Base-by-base conservation (phyloP, 1,284 basidiomycete species). In the Leccinum griseonigrum region DNA sequence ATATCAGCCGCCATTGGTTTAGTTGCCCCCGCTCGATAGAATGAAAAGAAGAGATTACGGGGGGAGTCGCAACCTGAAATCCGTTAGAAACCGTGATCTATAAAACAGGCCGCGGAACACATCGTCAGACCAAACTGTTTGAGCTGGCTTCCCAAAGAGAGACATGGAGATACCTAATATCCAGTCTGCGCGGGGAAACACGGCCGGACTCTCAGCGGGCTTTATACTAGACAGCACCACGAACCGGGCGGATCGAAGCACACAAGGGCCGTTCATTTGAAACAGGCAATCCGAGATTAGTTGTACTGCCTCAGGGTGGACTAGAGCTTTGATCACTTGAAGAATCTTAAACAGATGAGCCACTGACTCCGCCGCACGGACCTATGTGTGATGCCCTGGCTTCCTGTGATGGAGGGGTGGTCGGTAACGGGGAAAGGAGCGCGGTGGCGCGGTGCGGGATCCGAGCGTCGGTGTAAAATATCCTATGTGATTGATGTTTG, bases 1-100 rank as follows among this genome's bases (percentile, higher is more conserved):
- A 68, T 43, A 46, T 76, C 72, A 48, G 57, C 46, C 74, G 57
- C 46, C 74, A 73, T 73, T 32, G 40, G 52, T 22, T 53, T 60
- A n/a, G 64, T 59, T 14, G 65, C 57, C 53, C 60, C 57, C 48
- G 57, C 28, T 63, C n/a, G 55, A 46, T 34, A 18, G 56, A 63
- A 52, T 28, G 57, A 57, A 52, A 57, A 54, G 54, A 46, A 50
- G 58, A 63, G 63, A 63, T 64, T 13, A 60, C 18, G 40, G 59
- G 60, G 68, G 63, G 58, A 62, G 58, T 60, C 51, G 52, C 58
- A 59, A 58, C 55, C 50, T 40, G 61, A 58, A 60, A 48, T 34
- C 50, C 46, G 29, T 31, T 18, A 48, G 48, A 56, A 58, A 22
- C 31, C 54, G 22, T 29, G 62, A 70, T 59, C 72, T 74, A 74